A percentile compares a stretch with the other conserved stretches of the same genome.
phyloP scores from a whole-genome alignment of 176 grass and related monocot genomes.

The Saccharum spontaneum region DNA sequence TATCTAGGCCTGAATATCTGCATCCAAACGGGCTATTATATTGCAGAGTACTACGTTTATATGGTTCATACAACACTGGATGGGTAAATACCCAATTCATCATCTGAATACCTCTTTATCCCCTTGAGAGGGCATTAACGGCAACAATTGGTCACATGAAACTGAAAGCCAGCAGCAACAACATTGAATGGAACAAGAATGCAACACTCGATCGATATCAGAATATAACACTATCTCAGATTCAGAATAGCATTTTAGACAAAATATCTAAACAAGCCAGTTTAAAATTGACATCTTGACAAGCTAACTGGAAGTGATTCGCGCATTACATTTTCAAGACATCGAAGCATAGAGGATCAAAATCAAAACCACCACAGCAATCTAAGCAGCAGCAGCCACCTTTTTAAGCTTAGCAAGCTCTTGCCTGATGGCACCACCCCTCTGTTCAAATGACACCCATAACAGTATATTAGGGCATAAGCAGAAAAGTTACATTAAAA shows the following conservation, averaged over 20 bases:
- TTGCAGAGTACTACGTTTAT: too few species aligned
- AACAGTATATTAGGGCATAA: neutral
- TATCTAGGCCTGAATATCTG: too few species aligned
- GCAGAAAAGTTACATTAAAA: neutral
- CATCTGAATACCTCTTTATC: neutral
- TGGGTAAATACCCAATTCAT: too few species aligned
- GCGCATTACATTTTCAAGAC: neutral
- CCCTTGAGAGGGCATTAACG: neutral
- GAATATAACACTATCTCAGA: neutral
- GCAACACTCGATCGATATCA: neutral
- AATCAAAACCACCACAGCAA: neutral
- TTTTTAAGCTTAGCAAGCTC: conserved; percentile 3
- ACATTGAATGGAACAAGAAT: neutral
- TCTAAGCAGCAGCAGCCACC: neutral
- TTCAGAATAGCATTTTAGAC: neutral
- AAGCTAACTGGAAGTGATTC: neutral
- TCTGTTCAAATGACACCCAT: conserved; percentile 4
- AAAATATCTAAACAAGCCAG: conserved; percentile 14
- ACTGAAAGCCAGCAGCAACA: neutral
- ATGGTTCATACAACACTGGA: too few species aligned
- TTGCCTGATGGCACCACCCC: neutral
- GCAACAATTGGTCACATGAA: neutral
- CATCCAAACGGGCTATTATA: too few species aligned
- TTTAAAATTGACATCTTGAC: conserved; percentile 14
- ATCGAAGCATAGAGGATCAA: conserved; percentile 12